Evolutionary conservation across 805 yeast species (phyloP).

Genomic region (Ogataea populi-albae): DNA sequence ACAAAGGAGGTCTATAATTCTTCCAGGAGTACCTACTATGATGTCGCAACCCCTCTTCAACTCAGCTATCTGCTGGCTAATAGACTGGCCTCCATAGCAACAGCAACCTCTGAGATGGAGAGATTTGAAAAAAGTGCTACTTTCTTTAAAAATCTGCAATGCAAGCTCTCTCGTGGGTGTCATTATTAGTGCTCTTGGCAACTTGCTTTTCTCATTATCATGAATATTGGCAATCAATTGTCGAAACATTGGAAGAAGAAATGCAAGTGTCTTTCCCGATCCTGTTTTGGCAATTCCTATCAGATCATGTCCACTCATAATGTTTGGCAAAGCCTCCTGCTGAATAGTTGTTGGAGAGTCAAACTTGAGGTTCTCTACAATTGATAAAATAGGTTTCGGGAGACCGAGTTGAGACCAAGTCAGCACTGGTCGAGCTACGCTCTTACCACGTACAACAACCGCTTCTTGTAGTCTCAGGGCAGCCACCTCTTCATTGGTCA

Average conservation of each 20-base stretch:
- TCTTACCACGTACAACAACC: slow-evolving; percentile 60
- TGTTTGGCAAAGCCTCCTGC: slow-evolving; percentile 84
- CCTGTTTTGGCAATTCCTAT: slow-evolving; percentile 97
- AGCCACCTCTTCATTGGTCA: slow-evolving; percentile 55
- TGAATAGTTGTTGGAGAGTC: slow-evolving; percentile 82
- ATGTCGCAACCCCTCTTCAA: slow-evolving; percentile 76
- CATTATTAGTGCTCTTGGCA: slow-evolving; percentile 76
- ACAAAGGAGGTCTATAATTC: slow-evolving; percentile 83
- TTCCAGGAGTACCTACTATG: slow-evolving; percentile 91
- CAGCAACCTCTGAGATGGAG: slow-evolving; percentile 58
- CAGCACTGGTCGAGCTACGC: slow-evolving; percentile 61
- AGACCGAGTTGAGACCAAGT: slow-evolving; percentile 84
- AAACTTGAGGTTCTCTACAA: slow-evolving; percentile 52
- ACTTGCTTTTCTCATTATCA: slow-evolving; percentile 49
- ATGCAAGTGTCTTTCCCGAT: slow-evolving; percentile 91
- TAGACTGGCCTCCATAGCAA: slow-evolving; percentile 88
- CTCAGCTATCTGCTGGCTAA: slow-evolving; percentile 77
- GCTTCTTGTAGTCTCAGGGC: slow-evolving; percentile 57
- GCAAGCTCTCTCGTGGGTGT: slow-evolving; percentile 95
- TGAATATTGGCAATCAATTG: slow-evolving; percentile 69
- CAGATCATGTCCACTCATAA: slow-evolving; percentile 86
- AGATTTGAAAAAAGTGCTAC: slow-evolving; percentile 52
- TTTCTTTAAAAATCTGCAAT: slow-evolving; percentile 71
- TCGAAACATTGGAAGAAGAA: slow-evolving; percentile 76
- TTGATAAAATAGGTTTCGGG: slow-evolving; percentile 52